Evolutionary conservation across 192 early-diverging fungal genomes (phyloP).

Genomic region (Pilobolus umbonatus): DNA sequence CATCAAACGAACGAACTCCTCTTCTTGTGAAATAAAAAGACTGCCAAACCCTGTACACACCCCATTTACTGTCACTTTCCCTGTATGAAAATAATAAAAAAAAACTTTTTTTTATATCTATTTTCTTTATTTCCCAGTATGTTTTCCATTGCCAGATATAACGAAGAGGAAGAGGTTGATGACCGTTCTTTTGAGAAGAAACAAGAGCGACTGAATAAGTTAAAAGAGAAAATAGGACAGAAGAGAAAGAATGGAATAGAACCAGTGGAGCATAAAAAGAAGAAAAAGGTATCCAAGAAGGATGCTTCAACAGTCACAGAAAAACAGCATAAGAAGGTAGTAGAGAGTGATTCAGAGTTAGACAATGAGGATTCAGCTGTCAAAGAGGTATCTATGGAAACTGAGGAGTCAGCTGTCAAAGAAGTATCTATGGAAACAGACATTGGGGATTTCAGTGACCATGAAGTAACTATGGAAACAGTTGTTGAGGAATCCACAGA

Average conservation of each 20-base stretch:
- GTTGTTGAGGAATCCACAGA: constrained; percentile 16
- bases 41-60: too few relatives aligned
- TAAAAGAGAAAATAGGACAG: constrained; percentile 31
- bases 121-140: constrained; percentile 6
- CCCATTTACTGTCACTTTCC: too few relatives aligned
- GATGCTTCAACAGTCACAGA: constrained; percentile 24
- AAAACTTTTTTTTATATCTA: not conserved
- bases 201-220: constrained; percentile 36
- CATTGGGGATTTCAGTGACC: constrained; percentile 7
- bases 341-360: not conserved
- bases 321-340: constrained; percentile 17
- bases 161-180: constrained; percentile 24
- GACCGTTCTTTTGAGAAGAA: constrained; percentile 18
- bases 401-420: not conserved
- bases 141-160: constrained; percentile 32
- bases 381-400: not conserved
- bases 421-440: constrained; percentile 6
- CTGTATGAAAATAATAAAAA: not conserved
- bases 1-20: too few relatives aligned
- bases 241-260: constrained; percentile 2
- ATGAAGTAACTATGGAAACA: not conserved
- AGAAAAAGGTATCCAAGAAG: constrained; percentile 26
- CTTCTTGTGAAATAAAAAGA: too few relatives aligned
- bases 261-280: constrained; percentile 22
- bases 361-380: constrained; percentile 1